phyloP scores from a whole-genome alignment of 352 stramenopile species.

The Aphanomyces astaci region DNA sequence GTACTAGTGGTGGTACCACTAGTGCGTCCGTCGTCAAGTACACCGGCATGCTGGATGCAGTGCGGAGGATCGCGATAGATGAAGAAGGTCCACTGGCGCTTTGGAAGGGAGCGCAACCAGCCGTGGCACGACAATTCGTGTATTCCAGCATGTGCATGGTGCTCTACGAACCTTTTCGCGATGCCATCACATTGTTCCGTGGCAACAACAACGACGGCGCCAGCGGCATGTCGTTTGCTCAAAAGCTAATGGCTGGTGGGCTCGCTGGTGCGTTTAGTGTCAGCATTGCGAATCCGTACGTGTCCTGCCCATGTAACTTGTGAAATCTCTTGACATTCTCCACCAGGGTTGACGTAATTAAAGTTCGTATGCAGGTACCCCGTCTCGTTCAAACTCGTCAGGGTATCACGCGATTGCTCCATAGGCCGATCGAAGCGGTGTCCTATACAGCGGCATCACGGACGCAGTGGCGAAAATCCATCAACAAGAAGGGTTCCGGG shows the following conservation, averaged over 20 bases:
- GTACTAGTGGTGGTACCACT: not conserved
- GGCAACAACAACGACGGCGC: not conserved
- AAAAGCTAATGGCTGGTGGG: slow-evolving; percentile 75
- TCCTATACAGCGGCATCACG: slow-evolving; percentile 31
- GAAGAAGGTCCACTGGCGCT: slow-evolving; percentile 54
- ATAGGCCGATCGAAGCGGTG: slow-evolving; percentile 28
- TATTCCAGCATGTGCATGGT: slow-evolving; percentile 85
- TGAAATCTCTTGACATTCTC: slow-evolving; percentile 2
- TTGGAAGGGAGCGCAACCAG: slow-evolving; percentile 73
- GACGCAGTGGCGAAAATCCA: slow-evolving; percentile 70
- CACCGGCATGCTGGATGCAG: slow-evolving; percentile 21
- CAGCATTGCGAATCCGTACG: slow-evolving; percentile 74
- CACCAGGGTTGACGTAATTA: slow-evolving; percentile 78
- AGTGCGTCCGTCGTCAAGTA: not conserved
- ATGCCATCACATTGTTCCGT: slow-evolving; percentile 28
- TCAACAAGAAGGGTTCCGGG: slow-evolving; percentile 52
- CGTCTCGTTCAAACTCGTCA: not conserved
- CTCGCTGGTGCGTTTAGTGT: slow-evolving; percentile 73
- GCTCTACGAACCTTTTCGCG: slow-evolving; percentile 75
- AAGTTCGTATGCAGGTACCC: slow-evolving; percentile 72
- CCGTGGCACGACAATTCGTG: slow-evolving; percentile 72
- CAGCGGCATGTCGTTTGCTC: slow-evolving; percentile 26
- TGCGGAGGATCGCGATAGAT: slow-evolving; percentile 54
- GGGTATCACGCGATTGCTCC: not conserved
- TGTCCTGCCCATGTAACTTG: no score